Percentiles rank a stretch among this genome's conserved stretches.
Conservation (phyloP, 202 grass and related monocot genomes). For the Brachypodium distachyon region DNA sequence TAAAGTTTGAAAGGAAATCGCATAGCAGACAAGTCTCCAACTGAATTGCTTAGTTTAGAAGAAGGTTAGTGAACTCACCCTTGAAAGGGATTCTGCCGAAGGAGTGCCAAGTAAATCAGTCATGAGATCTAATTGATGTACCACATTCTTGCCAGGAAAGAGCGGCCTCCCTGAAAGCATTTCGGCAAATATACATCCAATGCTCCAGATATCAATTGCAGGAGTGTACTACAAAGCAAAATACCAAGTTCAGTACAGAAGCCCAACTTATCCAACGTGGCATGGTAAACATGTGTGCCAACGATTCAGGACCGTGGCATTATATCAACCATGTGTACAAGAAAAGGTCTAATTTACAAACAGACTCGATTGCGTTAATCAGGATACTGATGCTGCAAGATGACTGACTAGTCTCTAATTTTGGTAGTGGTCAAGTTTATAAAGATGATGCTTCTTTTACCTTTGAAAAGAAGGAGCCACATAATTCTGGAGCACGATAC, state of each 20-base stretch:
- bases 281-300: not conserved
- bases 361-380: not conserved
- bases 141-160: constrained; percentile 81
- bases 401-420: not conserved
- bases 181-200: constrained; percentile 88
- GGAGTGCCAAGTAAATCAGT: constrained; percentile 78
- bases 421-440: not conserved
- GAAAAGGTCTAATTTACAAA: not conserved
- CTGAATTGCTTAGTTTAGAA: not conserved
- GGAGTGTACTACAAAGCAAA: constrained; percentile 65
- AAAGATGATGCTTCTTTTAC: constrained; percentile 24
- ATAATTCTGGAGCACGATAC: constrained; percentile 96
- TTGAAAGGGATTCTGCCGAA: constrained; percentile 53
- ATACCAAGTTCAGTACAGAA: constrained; percentile 3
- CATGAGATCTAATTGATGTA: constrained; percentile 86
- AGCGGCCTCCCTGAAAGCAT: constrained; percentile 67
- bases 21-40: not conserved
- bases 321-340: not conserved
- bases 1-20: not conserved
- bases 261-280: not conserved
- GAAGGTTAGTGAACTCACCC: constrained; percentile 25
- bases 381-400: not conserved
- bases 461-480: constrained; percentile 93
- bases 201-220: constrained; percentile 81
- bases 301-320: not conserved